Conservation (phyloP, 2,329 filamentous ascomycete species). For the Berkeleyomyces basicola region DNA sequence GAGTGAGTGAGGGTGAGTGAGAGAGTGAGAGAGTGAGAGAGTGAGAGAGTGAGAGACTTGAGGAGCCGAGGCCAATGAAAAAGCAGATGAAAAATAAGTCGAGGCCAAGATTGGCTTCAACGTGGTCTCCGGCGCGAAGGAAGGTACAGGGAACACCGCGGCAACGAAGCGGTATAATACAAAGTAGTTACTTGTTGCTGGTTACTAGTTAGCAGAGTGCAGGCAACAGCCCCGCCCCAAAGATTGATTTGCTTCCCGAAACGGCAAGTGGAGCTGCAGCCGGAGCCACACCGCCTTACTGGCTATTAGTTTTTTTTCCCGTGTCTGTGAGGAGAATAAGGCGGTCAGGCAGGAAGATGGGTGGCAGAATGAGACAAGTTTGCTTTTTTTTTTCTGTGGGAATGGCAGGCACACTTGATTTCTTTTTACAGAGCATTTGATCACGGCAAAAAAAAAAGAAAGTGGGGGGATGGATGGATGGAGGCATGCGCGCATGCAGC, state of each 20-base stretch:
- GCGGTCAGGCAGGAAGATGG: neutral
- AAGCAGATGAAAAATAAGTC: neutral
- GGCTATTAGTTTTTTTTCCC: neutral
- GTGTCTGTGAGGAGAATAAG: neutral
- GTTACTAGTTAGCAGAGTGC: too few relatives aligned
- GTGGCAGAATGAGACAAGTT: constrained; percentile 1
- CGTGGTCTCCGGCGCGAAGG: neutral
- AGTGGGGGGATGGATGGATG: constrained; percentile 5
- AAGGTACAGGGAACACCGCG: neutral
- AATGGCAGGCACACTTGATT: too few relatives aligned
- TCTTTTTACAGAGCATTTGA: neutral
- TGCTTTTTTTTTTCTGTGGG: neutral
- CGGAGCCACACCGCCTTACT: constrained; percentile 4
- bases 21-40: too few relatives aligned
- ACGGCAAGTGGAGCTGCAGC: constrained; percentile 4
- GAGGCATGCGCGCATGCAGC: neutral
- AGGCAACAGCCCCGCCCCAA: neutral
- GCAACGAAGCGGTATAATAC: neutral
- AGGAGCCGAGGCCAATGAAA: neutral
- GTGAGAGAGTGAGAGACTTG: too few relatives aligned
- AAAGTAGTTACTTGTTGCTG: too few relatives aligned
- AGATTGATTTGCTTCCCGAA: neutral
- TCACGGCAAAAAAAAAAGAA: constrained; percentile 2
- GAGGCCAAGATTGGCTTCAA: neutral
- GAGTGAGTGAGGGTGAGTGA: too few relatives aligned